phyloP scores from a whole-genome alignment of 352 stramenopile species.

The Phytophthora pinifolia region DNA sequence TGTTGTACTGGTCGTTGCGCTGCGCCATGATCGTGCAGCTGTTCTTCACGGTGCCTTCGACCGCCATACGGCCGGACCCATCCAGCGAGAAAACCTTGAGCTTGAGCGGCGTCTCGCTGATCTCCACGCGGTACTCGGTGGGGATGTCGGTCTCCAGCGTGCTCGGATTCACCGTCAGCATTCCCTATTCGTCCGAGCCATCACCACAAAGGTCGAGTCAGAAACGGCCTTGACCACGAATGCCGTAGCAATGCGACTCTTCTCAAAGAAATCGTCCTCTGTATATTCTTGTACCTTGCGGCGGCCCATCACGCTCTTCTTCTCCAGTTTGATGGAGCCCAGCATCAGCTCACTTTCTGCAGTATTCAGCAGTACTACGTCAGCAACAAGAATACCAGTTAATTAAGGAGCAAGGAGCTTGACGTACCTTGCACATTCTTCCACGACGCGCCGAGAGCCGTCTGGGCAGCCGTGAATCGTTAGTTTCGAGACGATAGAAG shows the following conservation, averaged over 20 bases:
- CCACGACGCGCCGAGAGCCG: constrained; percentile 70
- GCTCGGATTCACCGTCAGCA: constrained; percentile 75
- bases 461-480: constrained; percentile 35
- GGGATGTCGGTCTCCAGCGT: constrained; percentile 78
- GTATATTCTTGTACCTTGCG: constrained; percentile 54
- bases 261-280: neutral
- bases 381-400: neutral
- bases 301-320: constrained; percentile 62
- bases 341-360: constrained; percentile 85
- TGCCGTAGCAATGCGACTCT: no score
- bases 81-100: constrained; percentile 87
- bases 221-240: neutral
- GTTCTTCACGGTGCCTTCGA: constrained; percentile 86
- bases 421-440: constrained; percentile 78
- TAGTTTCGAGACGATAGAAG: constrained; percentile 5
- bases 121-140: constrained; percentile 82
- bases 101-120: constrained; percentile 75
- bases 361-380: neutral
- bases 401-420: neutral
- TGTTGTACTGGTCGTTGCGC: constrained; percentile 84
- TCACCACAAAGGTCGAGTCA: constrained; percentile 9
- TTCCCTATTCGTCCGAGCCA: constrained; percentile 46
- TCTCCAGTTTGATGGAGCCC: constrained; percentile 84
- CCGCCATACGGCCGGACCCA: constrained; percentile 83
- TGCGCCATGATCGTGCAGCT: constrained; percentile 86